These are phyloP conservation scores for Inga laurina DNA, from an alignment of 306 rosid species.

Conservation along the genomic window DNA sequence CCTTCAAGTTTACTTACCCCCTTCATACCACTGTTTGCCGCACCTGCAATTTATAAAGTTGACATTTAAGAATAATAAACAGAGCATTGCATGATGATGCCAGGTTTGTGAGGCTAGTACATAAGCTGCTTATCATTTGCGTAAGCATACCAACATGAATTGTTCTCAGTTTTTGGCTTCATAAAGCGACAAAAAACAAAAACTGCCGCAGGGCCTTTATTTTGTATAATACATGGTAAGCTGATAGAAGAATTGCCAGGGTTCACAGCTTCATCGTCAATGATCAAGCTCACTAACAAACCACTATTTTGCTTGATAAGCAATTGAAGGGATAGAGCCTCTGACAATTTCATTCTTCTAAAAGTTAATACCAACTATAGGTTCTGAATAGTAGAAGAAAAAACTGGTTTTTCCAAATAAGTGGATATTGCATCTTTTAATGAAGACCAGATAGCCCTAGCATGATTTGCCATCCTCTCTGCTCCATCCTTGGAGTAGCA, in stretches of 20 bases:
- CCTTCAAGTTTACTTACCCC: constrained; percentile 76
- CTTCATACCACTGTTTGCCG: constrained; percentile 46
- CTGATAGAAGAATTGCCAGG: neutral
- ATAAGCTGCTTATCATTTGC: neutral
- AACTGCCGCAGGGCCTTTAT: neutral
- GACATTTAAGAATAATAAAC: constrained; percentile 12
- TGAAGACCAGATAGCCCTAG: constrained; percentile 64
- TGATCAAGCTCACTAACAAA: constrained; percentile 56
- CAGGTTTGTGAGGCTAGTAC: no score
- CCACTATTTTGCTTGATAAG: constrained; percentile 61
- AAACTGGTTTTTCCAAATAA: constrained; percentile 54
- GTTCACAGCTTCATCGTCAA: constrained; percentile 56
- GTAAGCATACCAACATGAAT: neutral
- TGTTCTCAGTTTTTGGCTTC: constrained; percentile 8
- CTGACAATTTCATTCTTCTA: constrained; percentile 65
- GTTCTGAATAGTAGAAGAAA: constrained; percentile 44
- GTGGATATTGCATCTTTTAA: constrained; percentile 62
- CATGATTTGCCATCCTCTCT: constrained; percentile 76
- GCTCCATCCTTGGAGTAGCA: constrained; percentile 75
- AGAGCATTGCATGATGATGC: neutral
- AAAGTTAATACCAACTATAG: constrained; percentile 57
- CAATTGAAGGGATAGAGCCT: constrained; percentile 70
- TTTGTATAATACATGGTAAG: neutral
- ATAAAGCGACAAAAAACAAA: neutral
- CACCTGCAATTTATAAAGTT: constrained; percentile 50